phyloP scores from a whole-genome alignment of 805 yeast genomes.

The Tetrapisispora pingtungensis region DNA sequence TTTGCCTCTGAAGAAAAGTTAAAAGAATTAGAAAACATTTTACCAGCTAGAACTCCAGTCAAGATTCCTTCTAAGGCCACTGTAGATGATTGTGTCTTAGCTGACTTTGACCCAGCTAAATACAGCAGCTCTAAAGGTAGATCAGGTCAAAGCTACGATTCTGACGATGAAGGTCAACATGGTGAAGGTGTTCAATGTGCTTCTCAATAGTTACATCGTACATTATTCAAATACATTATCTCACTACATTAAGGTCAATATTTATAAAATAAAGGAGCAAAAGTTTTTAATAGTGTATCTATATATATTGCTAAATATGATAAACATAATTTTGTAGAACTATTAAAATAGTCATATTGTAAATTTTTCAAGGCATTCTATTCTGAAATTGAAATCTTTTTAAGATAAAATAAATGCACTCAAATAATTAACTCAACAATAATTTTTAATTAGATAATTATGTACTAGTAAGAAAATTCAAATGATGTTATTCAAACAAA shows the following conservation, averaged over 20 bases:
- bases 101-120: conserved; percentile 56
- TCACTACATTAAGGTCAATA: not conserved
- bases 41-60: conserved; percentile 65
- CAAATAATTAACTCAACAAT: no score
- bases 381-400: no score
- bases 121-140: conserved; percentile 36
- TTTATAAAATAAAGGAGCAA: not conserved
- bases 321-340: conserved; percentile 3
- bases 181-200: conserved; percentile 61
- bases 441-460: no score
- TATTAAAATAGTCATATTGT: not conserved
- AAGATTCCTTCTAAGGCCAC: conserved; percentile 60
- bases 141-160: conserved; percentile 35
- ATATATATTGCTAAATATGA: conserved; percentile 5
- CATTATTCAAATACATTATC: not conserved
- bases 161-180: conserved; percentile 45
- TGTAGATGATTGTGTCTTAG: conserved; percentile 71
- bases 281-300: conserved; percentile 2
- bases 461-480: no score
- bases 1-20: conserved; percentile 70
- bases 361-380: no score
- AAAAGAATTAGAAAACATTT: conserved; percentile 57
- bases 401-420: no score
- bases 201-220: conserved; percentile 45
- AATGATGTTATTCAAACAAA: no score